phyloP scores from a whole-genome alignment of 768 basidiomycete species.

The Baorangia bicolor region DNA sequence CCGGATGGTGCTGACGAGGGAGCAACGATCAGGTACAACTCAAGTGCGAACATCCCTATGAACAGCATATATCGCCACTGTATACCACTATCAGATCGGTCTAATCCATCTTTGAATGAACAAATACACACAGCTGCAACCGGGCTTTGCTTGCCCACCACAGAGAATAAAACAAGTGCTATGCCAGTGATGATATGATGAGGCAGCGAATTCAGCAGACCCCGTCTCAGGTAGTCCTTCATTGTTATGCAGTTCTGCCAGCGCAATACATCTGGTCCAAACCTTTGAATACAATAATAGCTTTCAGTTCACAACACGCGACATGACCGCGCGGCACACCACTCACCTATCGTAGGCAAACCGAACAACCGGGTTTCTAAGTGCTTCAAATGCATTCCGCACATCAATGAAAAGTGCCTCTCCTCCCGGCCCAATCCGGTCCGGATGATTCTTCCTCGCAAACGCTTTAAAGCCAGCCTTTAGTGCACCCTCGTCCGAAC shows the following conservation, averaged over 20 bases:
- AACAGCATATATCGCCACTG: conserved; percentile 85
- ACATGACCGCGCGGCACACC: neutral
- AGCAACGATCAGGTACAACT: conserved; percentile 63
- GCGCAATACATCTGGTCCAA: conserved; percentile 67
- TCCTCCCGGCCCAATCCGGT: conserved; percentile 57
- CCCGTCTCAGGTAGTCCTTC: conserved; percentile 66
- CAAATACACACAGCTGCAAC: conserved; percentile 60
- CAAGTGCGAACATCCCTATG: conserved; percentile 55
- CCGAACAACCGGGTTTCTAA: conserved; percentile 72
- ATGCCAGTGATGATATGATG: conserved; percentile 66
- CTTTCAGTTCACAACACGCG: neutral
- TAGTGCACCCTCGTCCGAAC: conserved; percentile 64
- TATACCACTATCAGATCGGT: conserved; percentile 13
- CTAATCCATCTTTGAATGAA: conserved; percentile 4
- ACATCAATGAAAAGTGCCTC: conserved; percentile 68
- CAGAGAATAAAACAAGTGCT: conserved; percentile 60
- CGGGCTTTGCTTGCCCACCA: conserved; percentile 56
- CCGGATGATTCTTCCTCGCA: conserved; percentile 74
- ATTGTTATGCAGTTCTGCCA: conserved; percentile 72
- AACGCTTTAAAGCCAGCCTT: conserved; percentile 76
- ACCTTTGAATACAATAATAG: conserved; percentile 42
- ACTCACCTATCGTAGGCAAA: conserved; percentile 85
- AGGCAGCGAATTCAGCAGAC: conserved; percentile 58
- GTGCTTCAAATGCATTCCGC: conserved; percentile 71
- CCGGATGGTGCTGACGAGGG: conserved; percentile 27